Percentiles rank a stretch among this genome's conserved stretches.
Conservation (phyloP, 768 basidiomycete genomes). For the Kwoniella bestiolae region DNA sequence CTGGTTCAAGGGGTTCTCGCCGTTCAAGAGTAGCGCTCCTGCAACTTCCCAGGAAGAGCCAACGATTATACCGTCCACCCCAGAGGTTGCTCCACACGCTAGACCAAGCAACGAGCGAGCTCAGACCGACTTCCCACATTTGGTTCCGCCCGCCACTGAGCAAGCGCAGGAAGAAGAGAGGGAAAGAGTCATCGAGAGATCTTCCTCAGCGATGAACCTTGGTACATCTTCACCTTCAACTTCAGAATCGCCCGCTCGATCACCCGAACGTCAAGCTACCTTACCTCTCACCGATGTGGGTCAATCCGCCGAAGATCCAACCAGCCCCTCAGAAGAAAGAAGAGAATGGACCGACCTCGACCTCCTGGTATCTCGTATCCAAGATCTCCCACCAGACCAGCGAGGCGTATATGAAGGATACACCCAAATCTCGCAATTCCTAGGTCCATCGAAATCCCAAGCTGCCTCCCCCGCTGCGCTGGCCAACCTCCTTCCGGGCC, state of each 20-base stretch:
- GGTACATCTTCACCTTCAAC: background rate
- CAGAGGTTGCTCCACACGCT: background rate
- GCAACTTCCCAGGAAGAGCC: background rate
- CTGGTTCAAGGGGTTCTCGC: conserved; percentile 6
- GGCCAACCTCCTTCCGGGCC: conserved; percentile 49
- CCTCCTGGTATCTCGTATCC: conserved; percentile 66
- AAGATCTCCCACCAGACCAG: conserved; percentile 29
- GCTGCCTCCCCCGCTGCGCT: conserved; percentile 39
- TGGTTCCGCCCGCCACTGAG: background rate
- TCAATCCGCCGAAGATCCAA: conserved; percentile 1
- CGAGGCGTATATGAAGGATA: conserved; percentile 60
- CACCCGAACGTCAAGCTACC: background rate
- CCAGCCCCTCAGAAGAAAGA: conserved; percentile 19
- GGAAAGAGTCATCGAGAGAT: conserved; percentile 16
- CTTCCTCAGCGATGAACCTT: conserved; percentile 8
- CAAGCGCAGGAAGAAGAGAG: conserved; percentile 3
- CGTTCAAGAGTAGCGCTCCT: no score
- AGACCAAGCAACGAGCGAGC: conserved; percentile 29
- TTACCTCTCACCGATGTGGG: conserved; percentile 6
- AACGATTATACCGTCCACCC: background rate
- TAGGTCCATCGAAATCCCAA: conserved; percentile 63
- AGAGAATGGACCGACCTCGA: conserved; percentile 67
- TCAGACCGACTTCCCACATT: conserved; percentile 26
- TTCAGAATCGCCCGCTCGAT: conserved; percentile 3
- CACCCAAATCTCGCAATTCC: conserved; percentile 66